Evolutionary conservation across 2,329 filamentous ascomycete genomes (phyloP).

Genomic region (Hypoxylon sp.): DNA sequence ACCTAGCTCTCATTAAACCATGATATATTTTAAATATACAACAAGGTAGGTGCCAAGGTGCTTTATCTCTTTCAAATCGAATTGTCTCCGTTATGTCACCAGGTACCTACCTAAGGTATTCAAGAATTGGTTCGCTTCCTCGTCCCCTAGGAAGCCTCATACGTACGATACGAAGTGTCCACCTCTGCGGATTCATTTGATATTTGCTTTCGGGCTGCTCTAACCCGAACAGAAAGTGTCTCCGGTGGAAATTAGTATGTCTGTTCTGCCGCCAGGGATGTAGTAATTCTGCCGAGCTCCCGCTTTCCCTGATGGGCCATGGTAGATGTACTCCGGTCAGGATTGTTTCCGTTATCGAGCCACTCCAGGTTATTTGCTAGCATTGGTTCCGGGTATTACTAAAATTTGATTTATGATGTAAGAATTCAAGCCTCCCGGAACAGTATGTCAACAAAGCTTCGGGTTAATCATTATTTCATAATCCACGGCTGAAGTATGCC

Average conservation of each 20-base stretch:
- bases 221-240: slow-evolving; percentile 26
- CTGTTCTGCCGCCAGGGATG: slow-evolving; percentile 23
- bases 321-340: slow-evolving; percentile 17
- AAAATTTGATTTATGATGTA: background rate
- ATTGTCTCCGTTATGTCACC: too few species aligned
- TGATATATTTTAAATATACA: too few species aligned
- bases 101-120: too few species aligned
- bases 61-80: too few species aligned
- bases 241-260: slow-evolving; percentile 22
- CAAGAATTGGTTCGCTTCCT: too few species aligned
- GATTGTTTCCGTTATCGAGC: too few species aligned
- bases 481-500: background rate
- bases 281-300: slow-evolving; percentile 32
- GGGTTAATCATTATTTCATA: background rate
- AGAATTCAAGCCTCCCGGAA: background rate
- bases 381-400: slow-evolving; percentile 16
- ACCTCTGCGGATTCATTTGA: background rate
- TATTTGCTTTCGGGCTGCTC: slow-evolving; percentile 8
- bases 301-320: slow-evolving; percentile 28
- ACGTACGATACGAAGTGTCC: too few species aligned
- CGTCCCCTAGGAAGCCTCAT: too few species aligned
- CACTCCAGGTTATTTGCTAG: slow-evolving; percentile 2
- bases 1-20: too few species aligned
- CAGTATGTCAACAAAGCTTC: background rate
- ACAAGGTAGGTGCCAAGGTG: too few species aligned